phyloP scores from a whole-genome alignment of 2,329 filamentous ascomycete genomes.

The Penicillium verrucosum region DNA sequence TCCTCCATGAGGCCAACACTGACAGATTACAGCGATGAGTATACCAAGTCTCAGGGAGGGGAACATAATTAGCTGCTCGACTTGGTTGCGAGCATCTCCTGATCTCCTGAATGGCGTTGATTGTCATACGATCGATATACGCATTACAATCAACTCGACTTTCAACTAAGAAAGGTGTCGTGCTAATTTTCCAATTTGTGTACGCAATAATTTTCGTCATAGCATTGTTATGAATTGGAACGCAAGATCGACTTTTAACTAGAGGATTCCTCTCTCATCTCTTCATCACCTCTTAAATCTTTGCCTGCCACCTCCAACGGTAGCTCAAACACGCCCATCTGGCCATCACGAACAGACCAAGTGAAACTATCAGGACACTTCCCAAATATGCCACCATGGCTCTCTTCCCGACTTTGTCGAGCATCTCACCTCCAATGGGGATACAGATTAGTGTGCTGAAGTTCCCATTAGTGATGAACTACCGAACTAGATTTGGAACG shows the following conservation, averaged over 20 bases:
- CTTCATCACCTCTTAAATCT: constrained; percentile 24
- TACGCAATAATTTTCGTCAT: background rate
- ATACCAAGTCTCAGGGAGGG: constrained; percentile 15
- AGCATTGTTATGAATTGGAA: background rate
- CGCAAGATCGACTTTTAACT: background rate
- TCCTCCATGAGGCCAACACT: background rate
- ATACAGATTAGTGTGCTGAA: constrained; percentile 46
- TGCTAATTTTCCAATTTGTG: background rate
- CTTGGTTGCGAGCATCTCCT: background rate
- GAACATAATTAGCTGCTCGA: constrained; percentile 15
- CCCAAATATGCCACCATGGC: constrained; percentile 48
- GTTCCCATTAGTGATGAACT: background rate
- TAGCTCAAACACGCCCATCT: constrained; percentile 41
- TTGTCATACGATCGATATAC: background rate
- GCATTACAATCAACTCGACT: background rate
- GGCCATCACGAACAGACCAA: constrained; percentile 34
- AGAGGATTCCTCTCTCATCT: background rate
- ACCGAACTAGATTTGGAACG: no score
- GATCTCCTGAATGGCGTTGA: background rate
- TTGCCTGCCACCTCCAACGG: constrained; percentile 38
- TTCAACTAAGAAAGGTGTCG: background rate
- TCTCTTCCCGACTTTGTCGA: constrained; percentile 45
- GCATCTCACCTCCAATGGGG: constrained; percentile 49
- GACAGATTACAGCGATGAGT: constrained; percentile 14
- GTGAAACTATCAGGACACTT: constrained; percentile 40